These are phyloP conservation scores for Sporothrix inflata DNA, from an alignment of 2,329 filamentous ascomycete species.

Conservation along the genomic window DNA sequence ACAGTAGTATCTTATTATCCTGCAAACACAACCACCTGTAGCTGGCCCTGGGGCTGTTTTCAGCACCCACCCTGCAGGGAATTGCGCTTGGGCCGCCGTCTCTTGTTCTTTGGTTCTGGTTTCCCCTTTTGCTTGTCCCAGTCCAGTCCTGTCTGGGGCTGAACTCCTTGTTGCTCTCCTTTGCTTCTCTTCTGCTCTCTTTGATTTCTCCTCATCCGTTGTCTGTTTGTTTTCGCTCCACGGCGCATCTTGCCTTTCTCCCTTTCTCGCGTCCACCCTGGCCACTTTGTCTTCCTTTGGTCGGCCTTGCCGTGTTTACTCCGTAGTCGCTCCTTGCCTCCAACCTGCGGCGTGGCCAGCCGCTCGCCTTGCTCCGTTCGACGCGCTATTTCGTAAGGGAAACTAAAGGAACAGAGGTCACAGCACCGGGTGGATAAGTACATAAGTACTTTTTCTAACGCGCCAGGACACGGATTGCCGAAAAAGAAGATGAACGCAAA, in stretches of 20 bases:
- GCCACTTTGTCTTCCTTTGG: not conserved
- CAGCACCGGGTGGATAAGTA: not conserved
- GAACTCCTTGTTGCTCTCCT: not conserved
- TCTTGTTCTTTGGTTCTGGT: conserved; percentile 10
- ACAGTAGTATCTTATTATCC: not conserved
- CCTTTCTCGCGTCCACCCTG: not conserved
- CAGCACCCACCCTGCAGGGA: too few relatives aligned
- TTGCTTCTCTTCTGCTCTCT: not conserved
- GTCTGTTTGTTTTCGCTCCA: not conserved
- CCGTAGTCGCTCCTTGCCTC: not conserved
- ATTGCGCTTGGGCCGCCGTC: conserved; percentile 20
- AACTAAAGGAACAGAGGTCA: not conserved
- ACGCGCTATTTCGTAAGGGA: conserved; percentile 6
- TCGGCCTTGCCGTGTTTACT: conserved; percentile 15
- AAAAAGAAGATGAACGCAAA: not conserved
- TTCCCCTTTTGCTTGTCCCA: conserved; percentile 9
- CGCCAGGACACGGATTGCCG: not conserved
- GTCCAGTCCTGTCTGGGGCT: not conserved
- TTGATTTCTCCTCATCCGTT: not conserved
- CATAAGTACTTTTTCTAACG: not conserved
- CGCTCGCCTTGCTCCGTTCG: not conserved
- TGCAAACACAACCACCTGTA: too few relatives aligned
- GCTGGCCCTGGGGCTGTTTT: too few relatives aligned
- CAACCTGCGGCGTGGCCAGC: conserved; percentile 5
- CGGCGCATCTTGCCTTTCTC: not conserved